Conservation (phyloP, 768 basidiomycete species). For the Termitomyces sp. region DNA sequence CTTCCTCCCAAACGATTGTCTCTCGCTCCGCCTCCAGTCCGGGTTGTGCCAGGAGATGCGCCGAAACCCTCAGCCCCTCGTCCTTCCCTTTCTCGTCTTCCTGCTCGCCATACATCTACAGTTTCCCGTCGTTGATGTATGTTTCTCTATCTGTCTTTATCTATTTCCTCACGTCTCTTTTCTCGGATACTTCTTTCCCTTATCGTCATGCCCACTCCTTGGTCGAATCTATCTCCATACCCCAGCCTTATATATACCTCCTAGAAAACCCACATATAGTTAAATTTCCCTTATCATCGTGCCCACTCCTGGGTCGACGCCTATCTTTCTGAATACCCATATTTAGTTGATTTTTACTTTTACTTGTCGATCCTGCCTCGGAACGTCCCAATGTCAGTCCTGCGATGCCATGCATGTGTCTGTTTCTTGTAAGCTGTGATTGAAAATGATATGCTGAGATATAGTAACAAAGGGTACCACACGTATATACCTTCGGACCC, state of each 20-base stretch:
- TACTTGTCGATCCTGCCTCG: no score
- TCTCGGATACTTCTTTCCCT: not conserved
- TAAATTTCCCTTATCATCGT: not conserved
- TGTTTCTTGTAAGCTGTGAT: constrained; percentile 2
- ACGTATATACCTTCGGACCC: not conserved
- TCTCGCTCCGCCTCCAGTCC: not conserved
- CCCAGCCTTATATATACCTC: not conserved
- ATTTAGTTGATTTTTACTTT: no score
- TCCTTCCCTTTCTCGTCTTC: constrained; percentile 1
- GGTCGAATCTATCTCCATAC: not conserved
- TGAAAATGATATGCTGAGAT: not conserved
- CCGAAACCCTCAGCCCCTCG: not conserved
- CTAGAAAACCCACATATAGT: not conserved
- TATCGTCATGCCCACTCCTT: not conserved
- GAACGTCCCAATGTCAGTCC: no score
- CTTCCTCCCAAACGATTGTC: not conserved
- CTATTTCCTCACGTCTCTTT: not conserved
- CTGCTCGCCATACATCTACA: not conserved
- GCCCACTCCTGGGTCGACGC: no score
- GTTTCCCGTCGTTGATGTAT: not conserved
- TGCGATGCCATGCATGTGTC: not conserved
- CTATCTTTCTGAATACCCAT: no score
- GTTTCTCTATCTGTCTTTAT: not conserved
- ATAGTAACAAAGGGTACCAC: not conserved
- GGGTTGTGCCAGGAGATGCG: not conserved